A percentile compares a stretch with the other conserved stretches of the same genome.
Conservation (phyloP, 2,329 filamentous ascomycete species). For the Ascochyta rabiei region DNA sequence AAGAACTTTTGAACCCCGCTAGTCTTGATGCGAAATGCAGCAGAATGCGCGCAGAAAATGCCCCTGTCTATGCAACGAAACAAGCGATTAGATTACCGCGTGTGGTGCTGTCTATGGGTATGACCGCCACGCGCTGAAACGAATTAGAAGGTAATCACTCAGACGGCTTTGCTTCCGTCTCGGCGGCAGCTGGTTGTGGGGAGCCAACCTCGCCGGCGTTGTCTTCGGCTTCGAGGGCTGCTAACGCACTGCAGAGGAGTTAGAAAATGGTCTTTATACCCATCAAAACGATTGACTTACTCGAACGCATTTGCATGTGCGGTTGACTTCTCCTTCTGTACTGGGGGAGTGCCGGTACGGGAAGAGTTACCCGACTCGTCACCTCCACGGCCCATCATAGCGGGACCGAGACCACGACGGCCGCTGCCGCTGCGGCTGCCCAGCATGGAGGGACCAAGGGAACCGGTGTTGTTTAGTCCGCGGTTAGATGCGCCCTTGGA, state of each 20-base stretch:
- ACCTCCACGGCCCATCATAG: slow-evolving; percentile 66
- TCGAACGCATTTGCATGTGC: slow-evolving; percentile 87
- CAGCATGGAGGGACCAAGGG: slow-evolving; percentile 84
- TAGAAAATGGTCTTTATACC: slow-evolving; percentile 15
- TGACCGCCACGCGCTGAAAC: slow-evolving; percentile 43
- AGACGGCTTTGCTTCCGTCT: slow-evolving; percentile 42
- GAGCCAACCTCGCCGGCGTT: slow-evolving; percentile 64
- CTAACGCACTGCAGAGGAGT: slow-evolving; percentile 55
- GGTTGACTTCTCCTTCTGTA: slow-evolving; percentile 66
- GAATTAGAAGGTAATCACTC: slow-evolving; percentile 46
- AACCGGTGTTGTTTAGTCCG: slow-evolving; percentile 61
- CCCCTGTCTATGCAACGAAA: slow-evolving; percentile 50
- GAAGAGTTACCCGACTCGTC: slow-evolving; percentile 90
- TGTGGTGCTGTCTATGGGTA: slow-evolving; percentile 45
- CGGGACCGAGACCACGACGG: slow-evolving; percentile 74
- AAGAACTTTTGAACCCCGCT: slow-evolving; percentile 34
- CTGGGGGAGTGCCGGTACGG: slow-evolving; percentile 84
- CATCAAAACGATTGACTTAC: slow-evolving; percentile 61
- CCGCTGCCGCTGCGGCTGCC: slow-evolving; percentile 90
- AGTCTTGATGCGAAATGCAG: slow-evolving; percentile 44
- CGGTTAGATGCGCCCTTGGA: slow-evolving; percentile 63
- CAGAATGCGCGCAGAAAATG: slow-evolving; percentile 48
- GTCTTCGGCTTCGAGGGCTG: slow-evolving; percentile 61
- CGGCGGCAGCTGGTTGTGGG: slow-evolving; percentile 67
- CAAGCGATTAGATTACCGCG: slow-evolving; percentile 49